Base-by-base conservation (phyloP, 2,329 filamentous ascomycete species). In the Alternaria infectoria region DNA sequence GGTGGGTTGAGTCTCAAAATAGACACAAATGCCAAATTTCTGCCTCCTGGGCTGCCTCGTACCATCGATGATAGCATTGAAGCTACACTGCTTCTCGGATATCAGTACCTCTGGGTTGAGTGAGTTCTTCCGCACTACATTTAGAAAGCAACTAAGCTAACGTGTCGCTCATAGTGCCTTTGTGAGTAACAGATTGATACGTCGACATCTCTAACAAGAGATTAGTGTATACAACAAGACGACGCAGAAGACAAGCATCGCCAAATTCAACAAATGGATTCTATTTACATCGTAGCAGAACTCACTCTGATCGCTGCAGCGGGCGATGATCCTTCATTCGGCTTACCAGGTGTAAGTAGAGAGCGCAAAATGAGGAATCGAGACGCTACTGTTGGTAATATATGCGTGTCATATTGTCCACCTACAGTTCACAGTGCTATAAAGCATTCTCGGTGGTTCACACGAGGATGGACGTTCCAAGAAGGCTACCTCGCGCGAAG, bases 201-300 rank as follows among this genome's bases (percentile, higher is more conserved):
- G 0, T 6, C 2, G 2, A 40, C n/a, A 0, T 3, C 3, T 8
- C n/a, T 40, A 11, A 40, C 2, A 6, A 40, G 15, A 40, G 15
- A 3, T 3, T 2, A 40, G 32, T 40, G 36, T 1, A 40, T 40
- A 40, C 8, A 40, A 0, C 36, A 40, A 3, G 5, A 40, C 3
- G 5, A 40, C 1, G 36, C 8, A 2, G n/a, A 2, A 0, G 36
- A 40, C 8, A 10, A 17, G n/a, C 8, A 3, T 11, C 3, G 0
- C 6, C 36, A 40, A 0, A 40, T 40, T 1, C 36, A 1, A 6
- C 36, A 40, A 1, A 40, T 40, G 36, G 36, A 40, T 11, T 17
- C 3, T 0, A 40, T 40, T 3, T 40, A 40, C 36, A 40, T 3
- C 9, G 3, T 3, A 3, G 36, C 36, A 17, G 36, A 11, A 9